Percentiles rank a stretch among this genome's conserved stretches.
These are phyloP conservation scores for Eucalyptus cloeziana DNA, from an alignment of 345 rosid species.

Conservation along the genomic window DNA sequence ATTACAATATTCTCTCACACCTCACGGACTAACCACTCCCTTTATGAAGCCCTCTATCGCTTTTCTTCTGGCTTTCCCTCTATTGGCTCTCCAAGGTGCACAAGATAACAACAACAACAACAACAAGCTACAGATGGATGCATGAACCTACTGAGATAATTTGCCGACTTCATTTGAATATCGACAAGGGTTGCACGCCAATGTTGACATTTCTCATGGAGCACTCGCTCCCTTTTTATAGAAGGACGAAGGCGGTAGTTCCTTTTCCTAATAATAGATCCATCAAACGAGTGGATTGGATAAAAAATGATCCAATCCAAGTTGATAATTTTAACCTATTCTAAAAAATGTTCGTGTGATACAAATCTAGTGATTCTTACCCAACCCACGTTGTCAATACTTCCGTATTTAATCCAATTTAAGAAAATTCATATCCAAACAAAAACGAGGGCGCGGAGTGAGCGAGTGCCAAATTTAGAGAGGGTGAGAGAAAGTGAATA, in stretches of 20 bases:
- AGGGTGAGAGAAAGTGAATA: too few relatives aligned
- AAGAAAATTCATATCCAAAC: background rate
- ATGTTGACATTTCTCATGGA: background rate
- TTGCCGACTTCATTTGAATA: background rate
- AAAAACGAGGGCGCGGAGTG: rapidly evolving
- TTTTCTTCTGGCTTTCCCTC: background rate
- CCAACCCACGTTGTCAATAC: too few relatives aligned
- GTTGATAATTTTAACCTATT: background rate
- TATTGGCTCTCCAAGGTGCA: background rate
- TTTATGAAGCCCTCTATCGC: too few relatives aligned
- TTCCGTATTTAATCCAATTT: too few relatives aligned
- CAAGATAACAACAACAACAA: background rate
- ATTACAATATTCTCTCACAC: background rate
- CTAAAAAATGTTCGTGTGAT: too few relatives aligned
- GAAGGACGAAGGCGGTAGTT: background rate
- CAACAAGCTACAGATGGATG: background rate
- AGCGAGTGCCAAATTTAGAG: background rate
- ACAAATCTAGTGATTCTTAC: background rate
- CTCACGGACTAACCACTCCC: too few relatives aligned
- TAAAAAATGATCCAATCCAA: background rate
- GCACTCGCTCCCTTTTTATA: background rate
- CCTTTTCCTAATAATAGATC: background rate
- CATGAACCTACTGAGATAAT: background rate
- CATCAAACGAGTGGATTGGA: background rate
- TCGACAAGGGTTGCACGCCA: background rate